Evolutionary conservation across 768 basidiomycete species (phyloP), one percentile per base, ranked within the genome.

Genomic region (Serendipita sp.): DNA sequence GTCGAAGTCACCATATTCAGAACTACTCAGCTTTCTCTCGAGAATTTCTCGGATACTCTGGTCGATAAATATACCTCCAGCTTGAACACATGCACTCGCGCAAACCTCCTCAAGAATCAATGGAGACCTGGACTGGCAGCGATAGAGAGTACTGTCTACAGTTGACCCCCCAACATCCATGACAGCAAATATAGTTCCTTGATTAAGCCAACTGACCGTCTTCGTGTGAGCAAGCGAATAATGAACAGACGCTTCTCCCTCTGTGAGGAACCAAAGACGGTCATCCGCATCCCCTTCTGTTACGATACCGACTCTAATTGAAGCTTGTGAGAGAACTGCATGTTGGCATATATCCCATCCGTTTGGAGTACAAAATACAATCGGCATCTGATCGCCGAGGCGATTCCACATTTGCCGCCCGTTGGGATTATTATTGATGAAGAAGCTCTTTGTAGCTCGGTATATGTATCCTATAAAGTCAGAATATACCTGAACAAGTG

Each of bases 401-500:
- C 4, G 36, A 13, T 66, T 66, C 71, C 73, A 73, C 67, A 5
- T 68, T 38, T 1, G 65, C 30, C 3, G 30, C 64, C 8, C 64
- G 38, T 0, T 69, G 38, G 71, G 71, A 71, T 11, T 67, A 52
- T 23, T 60, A 47, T 23, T 63, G n/a, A 64, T 58, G 44, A 75
- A 66, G 60, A 68, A 73, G 0, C 13, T n/a, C 30, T 67, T 63
- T 8, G 72, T 60, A 3, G 70, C 66, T 64, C 65, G 35, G 8
- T 68, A 66, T 11, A 75, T 66, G 56, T 73, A 73, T 2, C 44
- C 51, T 4, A 75, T 58, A 44, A 72, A 71, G 58, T 75, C 70
- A 2, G 64, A 60, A 30, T 71, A 72, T 15, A 71, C 63, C 3
- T 71, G 34, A 7, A 71, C 69, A 2, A 73, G 67, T 3, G 64